Percentiles rank a stretch among this genome's conserved stretches.
Conservation (phyloP, 805 yeast species). For the Ogataea polymorpha region DNA sequence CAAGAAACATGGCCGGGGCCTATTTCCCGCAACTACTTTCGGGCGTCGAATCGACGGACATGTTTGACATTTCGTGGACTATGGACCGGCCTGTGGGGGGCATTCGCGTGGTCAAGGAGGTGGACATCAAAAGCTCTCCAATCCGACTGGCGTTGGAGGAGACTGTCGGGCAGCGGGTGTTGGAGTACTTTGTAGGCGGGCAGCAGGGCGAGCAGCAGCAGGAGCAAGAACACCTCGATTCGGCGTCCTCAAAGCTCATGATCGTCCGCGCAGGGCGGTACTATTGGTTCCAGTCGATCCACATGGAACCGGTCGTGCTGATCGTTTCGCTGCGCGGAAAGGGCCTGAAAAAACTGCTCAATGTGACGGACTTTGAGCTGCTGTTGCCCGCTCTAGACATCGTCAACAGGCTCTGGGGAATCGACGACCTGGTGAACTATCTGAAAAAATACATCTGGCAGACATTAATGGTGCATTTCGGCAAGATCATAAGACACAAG, state of each 20-base stretch:
- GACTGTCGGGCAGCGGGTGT: slow-evolving; percentile 56
- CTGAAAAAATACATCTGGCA: slow-evolving; percentile 62
- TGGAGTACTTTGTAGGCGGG: slow-evolving; percentile 55
- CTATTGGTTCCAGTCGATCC: slow-evolving; percentile 62
- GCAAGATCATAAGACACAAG: slow-evolving; percentile 44
- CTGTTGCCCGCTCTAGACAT: slow-evolving; percentile 60
- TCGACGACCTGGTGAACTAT: slow-evolving; percentile 59
- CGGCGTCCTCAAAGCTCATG: slow-evolving; percentile 43
- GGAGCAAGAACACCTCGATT: neutral
- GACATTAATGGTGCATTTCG: slow-evolving; percentile 62
- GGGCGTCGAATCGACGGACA: slow-evolving; percentile 35
- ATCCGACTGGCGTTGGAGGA: slow-evolving; percentile 72
- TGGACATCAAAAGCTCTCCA: slow-evolving; percentile 61
- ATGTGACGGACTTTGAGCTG: slow-evolving; percentile 71
- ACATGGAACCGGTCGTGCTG: slow-evolving; percentile 47
- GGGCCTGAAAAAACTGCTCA: slow-evolving; percentile 64
- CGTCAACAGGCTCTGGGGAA: slow-evolving; percentile 65
- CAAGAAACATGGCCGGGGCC: slow-evolving; percentile 56
- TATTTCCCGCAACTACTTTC: slow-evolving; percentile 73
- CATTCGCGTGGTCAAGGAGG: slow-evolving; percentile 69
- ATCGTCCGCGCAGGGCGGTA: slow-evolving; percentile 69
- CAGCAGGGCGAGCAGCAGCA: neutral
- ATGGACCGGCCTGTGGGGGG: slow-evolving; percentile 88
- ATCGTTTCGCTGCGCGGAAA: slow-evolving; percentile 76
- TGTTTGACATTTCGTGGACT: slow-evolving; percentile 63